A percentile compares a stretch with the other conserved stretches of the same genome.
Conservation (phyloP, 805 yeast species). For the Wickerhamomyces chambardii region DNA sequence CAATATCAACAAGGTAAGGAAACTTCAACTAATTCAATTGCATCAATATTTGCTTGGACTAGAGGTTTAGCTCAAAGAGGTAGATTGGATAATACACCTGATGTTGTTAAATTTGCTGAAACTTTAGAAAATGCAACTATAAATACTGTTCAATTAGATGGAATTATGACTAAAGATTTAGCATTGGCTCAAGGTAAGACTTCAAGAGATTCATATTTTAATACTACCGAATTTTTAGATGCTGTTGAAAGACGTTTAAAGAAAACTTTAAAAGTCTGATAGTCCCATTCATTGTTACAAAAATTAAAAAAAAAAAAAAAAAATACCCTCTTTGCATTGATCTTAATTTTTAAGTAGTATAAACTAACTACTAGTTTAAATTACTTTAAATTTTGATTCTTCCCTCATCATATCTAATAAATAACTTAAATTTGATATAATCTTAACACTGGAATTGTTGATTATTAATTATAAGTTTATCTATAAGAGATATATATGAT, state of each 20-base stretch:
- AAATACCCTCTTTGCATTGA: too few species aligned
- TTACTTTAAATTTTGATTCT: too few species aligned
- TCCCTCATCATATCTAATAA: too few species aligned
- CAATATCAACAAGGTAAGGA: conserved; percentile 75
- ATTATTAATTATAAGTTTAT: too few species aligned
- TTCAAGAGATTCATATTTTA: conserved; percentile 53
- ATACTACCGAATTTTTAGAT: conserved; percentile 69
- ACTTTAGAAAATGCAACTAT: conserved; percentile 57
- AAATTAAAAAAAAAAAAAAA: too few species aligned
- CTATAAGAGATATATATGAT: too few species aligned
- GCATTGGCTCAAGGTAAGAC: conserved; percentile 64
- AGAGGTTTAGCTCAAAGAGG: conserved; percentile 81
- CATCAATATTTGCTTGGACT: conserved; percentile 83
- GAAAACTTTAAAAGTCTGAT: conserved; percentile 17
- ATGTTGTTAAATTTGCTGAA: conserved; percentile 59
- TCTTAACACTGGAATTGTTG: too few species aligned
- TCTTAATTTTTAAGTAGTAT: too few species aligned
- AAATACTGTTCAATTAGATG: conserved; percentile 66
- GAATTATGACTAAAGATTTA: conserved; percentile 76
- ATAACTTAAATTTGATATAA: too few species aligned
- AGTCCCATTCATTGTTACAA: too few species aligned
- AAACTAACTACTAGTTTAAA: too few species aligned
- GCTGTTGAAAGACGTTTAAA: conserved; percentile 61
- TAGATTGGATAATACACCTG: conserved; percentile 62
- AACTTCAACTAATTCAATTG: conserved; percentile 80